Base-by-base conservation (phyloP, 805 yeast genomes). In the Candida chilensis region DNA sequence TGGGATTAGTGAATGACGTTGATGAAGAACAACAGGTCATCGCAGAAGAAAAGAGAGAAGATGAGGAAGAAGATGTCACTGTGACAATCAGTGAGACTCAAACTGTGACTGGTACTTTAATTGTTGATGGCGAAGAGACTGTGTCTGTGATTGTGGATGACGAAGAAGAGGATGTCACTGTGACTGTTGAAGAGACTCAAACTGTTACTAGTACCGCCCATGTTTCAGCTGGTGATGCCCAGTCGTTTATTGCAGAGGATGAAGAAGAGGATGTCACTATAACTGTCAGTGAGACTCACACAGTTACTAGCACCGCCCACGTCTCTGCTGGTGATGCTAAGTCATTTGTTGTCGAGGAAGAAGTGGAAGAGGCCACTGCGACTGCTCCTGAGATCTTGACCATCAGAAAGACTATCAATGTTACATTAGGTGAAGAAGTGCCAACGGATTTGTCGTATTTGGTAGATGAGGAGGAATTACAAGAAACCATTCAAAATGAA, bases 31-130 rank as follows among this genome's bases (percentile, higher is more conserved):
- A 22, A 15, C 36, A 37, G 25, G 34, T 30, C 7, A 27, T 17
- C 15, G 41, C 36, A 17, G 48, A 45, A 5, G 34, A 43, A 28
- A 27, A 34, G 10, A 33, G 32, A 20, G 29, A 33, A 28, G 19
- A 25, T 4, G 36, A 31, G 5, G 18, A 31, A 22, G 29, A 24
- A 10, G 30, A 28, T 17, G 25, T 17, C n/a, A 25, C 17, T 9
- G 30, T 14, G 16, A 16, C 30, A 11, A 28, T 28, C 15, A 29
- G 24, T 14, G 19, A 25, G 12, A 30, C 30, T 18, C 11, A 32
- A 14, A 37, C 41, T 6, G 32, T 37, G 9, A 33, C 36, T 20
- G 42, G 45, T 3, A 39, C 34, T 24, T 29, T 31, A 8, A 32
- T 17, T 20, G 26, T 15, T 7, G 32, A 27, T 5, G 27, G 18